phyloP scores from a whole-genome alignment of 225 moss, liverwort and hornwort genomes.

The Straminergon stramineum region DNA sequence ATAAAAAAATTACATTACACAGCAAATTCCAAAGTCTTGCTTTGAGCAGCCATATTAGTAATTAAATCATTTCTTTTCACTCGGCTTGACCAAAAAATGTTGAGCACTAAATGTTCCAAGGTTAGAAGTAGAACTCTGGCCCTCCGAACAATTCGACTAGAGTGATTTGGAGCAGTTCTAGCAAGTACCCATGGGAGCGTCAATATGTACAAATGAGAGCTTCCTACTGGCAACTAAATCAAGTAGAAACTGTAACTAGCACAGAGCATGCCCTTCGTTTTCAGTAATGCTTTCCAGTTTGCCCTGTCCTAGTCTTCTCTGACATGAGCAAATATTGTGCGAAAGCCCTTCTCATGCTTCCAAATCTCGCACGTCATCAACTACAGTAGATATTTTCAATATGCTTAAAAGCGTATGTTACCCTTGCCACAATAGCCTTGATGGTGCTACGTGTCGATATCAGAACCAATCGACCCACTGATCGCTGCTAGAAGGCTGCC shows the following conservation, averaged over 20 bases:
- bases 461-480: slow-evolving; percentile 94
- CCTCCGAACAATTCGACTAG: neutral
- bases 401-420: neutral
- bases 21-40: neutral
- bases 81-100: neutral
- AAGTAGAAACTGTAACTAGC: neutral
- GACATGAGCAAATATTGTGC: neutral
- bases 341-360: neutral
- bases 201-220: neutral
- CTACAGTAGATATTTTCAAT: neutral
- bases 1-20: neutral
- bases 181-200: neutral
- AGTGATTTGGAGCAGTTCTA: neutral
- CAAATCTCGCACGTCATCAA: neutral
- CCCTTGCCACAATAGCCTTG: neutral
- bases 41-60: neutral
- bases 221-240: neutral
- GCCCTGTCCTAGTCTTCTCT: neutral
- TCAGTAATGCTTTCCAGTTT: neutral
- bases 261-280: neutral
- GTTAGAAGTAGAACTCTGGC: too few species aligned
- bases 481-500: slow-evolving; percentile 43
- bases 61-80: neutral
- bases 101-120: neutral
- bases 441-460: neutral